Evolutionary conservation across 2,329 filamentous ascomycete species (phyloP).

Genomic region (Trichoderma atroviride): DNA sequence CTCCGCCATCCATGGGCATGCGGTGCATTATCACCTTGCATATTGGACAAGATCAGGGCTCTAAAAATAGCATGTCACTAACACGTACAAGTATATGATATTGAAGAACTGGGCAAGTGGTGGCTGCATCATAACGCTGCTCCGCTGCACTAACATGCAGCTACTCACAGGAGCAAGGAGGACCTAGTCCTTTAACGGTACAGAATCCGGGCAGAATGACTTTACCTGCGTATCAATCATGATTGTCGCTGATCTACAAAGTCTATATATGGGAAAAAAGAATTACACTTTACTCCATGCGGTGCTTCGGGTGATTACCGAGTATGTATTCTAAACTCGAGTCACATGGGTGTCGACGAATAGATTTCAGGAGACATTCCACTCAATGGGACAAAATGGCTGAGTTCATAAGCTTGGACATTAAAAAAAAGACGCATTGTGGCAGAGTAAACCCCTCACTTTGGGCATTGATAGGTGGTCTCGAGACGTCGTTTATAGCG

Average conservation of each 20-base stretch:
- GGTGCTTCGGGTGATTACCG: not conserved
- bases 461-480: not conserved
- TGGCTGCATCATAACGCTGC: slow-evolving; percentile 8
- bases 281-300: not conserved
- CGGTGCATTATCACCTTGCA: not conserved
- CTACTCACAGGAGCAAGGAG: not conserved
- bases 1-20: not conserved
- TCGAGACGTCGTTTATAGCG: not conserved
- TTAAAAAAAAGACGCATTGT: not conserved
- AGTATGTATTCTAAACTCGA: not conserved
- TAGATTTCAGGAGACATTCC: not conserved
- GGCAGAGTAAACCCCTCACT: not conserved
- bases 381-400: not conserved
- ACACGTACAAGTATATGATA: not conserved
- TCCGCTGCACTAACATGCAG: slow-evolving; percentile 4
- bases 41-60: not conserved
- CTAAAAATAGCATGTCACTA: slow-evolving; percentile 7
- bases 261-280: not conserved
- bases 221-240: not conserved
- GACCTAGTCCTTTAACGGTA: not conserved
- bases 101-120: not conserved
- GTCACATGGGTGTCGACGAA: not conserved
- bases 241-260: not conserved
- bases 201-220: not conserved
- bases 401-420: not conserved